Conservation (phyloP, 306 rosid species). For the Dalbergia oliveri region DNA sequence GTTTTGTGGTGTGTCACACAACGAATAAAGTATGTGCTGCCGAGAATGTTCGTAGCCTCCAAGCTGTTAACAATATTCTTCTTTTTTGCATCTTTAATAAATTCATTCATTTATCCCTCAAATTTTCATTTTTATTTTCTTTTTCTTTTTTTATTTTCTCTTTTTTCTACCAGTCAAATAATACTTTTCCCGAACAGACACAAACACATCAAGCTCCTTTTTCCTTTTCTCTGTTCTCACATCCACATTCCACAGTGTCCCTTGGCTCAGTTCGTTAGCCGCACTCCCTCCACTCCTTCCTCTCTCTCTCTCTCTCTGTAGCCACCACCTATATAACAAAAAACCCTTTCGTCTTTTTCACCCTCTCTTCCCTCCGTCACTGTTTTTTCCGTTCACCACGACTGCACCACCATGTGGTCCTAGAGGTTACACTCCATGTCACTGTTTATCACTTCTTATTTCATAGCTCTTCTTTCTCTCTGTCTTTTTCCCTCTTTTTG, state of each 20-base stretch:
- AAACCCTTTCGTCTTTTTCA: conserved; percentile 39
- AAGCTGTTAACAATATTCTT: conserved; percentile 35
- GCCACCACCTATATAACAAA: not conserved
- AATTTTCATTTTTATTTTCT: not conserved
- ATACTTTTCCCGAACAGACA: conserved; percentile 2
- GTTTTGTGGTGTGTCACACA: conserved; percentile 3
- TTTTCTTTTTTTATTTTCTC: not conserved
- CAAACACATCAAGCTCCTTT: not conserved
- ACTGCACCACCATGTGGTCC: conserved; percentile 21
- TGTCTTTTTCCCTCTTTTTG: not conserved
- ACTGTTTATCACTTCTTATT: conserved; percentile 1
- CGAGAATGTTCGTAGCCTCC: not conserved
- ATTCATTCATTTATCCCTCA: not conserved
- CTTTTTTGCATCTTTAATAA: conserved; percentile 31
- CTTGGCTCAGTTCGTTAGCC: conserved; percentile 43
- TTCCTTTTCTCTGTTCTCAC: not conserved
- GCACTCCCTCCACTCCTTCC: conserved; percentile 6
- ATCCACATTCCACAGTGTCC: not conserved
- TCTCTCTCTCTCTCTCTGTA: not conserved
- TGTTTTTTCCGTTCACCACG: conserved; percentile 29
- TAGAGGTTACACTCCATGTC: conserved; percentile 35
- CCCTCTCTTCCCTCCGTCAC: conserved; percentile 28
- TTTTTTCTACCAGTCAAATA: conserved; percentile 46
- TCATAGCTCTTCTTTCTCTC: not conserved
- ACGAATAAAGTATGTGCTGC: conserved; percentile 34